phyloP scores from a whole-genome alignment of 352 stramenopile genomes.

The Phytopythium delawarense region DNA sequence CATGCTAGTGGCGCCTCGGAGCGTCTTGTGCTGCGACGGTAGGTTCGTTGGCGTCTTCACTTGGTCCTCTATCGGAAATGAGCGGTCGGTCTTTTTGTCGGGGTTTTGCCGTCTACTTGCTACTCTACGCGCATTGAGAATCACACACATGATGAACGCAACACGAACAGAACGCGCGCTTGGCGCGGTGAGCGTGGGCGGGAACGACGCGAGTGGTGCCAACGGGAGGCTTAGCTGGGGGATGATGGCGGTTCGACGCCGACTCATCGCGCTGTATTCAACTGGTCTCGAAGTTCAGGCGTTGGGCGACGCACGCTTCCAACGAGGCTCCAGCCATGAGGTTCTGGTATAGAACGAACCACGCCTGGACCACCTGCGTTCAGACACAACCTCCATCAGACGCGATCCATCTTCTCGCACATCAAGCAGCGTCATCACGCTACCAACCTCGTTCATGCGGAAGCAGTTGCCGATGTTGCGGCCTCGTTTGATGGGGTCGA shows the following conservation, averaged over 20 bases:
- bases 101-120: background rate
- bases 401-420: background rate
- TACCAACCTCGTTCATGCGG: constrained; percentile 69
- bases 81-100: background rate
- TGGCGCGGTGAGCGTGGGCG: background rate
- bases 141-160: background rate
- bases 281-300: background rate
- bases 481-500: constrained; percentile 64
- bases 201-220: background rate
- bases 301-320: constrained; percentile 16
- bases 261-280: background rate
- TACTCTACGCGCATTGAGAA: constrained; percentile 2
- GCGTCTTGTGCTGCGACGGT: background rate
- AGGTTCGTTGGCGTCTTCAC: background rate
- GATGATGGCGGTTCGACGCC: background rate
- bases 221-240: background rate
- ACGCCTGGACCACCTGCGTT: constrained; percentile 37
- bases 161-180: constrained; percentile 1
- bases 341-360: constrained; percentile 38
- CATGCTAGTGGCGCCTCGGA: background rate
- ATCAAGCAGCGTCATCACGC: background rate
- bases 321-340: constrained; percentile 24
- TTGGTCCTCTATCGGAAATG: background rate
- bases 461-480: constrained; percentile 80
- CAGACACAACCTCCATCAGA: constrained; percentile 4